Evolutionary conservation across 2,329 filamentous ascomycete genomes (phyloP).

Genomic region (Herpotrichia juniperi): DNA sequence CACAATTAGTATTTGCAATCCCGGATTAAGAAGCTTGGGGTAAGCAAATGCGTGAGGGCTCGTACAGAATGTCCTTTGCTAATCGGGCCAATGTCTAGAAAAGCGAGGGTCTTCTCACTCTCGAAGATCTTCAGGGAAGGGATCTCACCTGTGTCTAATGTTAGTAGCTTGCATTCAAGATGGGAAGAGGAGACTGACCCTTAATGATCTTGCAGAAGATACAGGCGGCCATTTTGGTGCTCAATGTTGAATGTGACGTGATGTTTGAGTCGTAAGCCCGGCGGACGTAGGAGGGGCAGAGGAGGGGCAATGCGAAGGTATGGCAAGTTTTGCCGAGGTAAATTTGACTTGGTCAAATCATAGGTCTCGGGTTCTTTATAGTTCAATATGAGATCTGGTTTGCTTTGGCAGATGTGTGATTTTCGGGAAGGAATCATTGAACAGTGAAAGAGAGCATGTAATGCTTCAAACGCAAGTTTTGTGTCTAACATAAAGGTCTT

Average conservation of each 20-base stretch:
- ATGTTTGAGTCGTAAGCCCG: conserved; percentile 19
- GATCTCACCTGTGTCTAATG: conserved; percentile 74
- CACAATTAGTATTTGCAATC: background rate
- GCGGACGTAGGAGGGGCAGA: conserved; percentile 16
- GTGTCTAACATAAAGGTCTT: no score
- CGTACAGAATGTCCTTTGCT: conserved; percentile 87
- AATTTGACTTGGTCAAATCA: no score
- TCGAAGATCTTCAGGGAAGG: conserved; percentile 97
- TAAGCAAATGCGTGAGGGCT: background rate
- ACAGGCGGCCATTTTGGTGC: conserved; percentile 68
- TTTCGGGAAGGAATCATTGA: no score
- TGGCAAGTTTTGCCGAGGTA: conserved; percentile 6
- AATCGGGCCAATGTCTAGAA: conserved; percentile 93
- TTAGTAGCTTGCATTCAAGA: conserved; percentile 2
- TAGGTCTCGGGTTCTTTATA: no score
- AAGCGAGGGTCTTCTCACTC: conserved; percentile 89
- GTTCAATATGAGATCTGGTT: no score
- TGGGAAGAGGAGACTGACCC: conserved; percentile 57
- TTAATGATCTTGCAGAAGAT: conserved; percentile 99
- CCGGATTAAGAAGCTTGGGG: background rate
- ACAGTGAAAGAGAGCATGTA: no score
- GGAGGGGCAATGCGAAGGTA: background rate
- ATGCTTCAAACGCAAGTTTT: no score
- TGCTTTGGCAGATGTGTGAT: no score
- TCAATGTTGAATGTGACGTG: conserved; percentile 21